Evolutionary conservation across 2,329 filamentous ascomycete species (phyloP).

Genomic region (Diplocarpon rosae): DNA sequence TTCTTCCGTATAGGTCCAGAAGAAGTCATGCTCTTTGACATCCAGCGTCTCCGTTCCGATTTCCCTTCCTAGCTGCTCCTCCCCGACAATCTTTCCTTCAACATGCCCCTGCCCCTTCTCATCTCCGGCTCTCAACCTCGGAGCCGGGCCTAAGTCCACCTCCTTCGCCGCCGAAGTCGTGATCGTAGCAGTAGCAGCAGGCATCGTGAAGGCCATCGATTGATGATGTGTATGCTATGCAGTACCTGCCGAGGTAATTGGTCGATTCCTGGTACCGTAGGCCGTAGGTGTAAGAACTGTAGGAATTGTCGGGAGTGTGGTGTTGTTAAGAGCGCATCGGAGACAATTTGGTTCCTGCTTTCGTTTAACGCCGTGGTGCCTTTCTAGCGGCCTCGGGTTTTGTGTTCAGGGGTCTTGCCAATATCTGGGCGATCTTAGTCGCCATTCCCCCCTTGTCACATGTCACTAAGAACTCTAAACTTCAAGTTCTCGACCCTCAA

Average conservation of each 20-base stretch:
- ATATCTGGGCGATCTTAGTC: no score
- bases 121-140: background rate
- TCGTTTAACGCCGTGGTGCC: no score
- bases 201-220: constrained; percentile 12
- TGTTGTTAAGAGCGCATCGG: background rate
- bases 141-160: background rate
- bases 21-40: constrained; percentile 47
- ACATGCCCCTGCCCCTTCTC: background rate
- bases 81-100: background rate
- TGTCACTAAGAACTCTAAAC: no score
- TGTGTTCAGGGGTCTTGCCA: no score
- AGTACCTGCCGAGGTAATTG: background rate
- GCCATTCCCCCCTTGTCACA: no score
- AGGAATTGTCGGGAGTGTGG: background rate
- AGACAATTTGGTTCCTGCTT: no score
- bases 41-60: constrained; percentile 5
- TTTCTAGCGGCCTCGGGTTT: no score
- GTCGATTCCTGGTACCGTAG: constrained; percentile 1
- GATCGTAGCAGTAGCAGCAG: constrained; percentile 16
- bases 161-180: constrained; percentile 12
- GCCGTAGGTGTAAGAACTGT: background rate
- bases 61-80: background rate
- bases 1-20: constrained; percentile 99
- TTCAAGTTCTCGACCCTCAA: no score
- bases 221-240: background rate